Evolutionary conservation across 169 alveolate genomes (phyloP).

Genomic region (Perkinsus chesapeaki): DNA sequence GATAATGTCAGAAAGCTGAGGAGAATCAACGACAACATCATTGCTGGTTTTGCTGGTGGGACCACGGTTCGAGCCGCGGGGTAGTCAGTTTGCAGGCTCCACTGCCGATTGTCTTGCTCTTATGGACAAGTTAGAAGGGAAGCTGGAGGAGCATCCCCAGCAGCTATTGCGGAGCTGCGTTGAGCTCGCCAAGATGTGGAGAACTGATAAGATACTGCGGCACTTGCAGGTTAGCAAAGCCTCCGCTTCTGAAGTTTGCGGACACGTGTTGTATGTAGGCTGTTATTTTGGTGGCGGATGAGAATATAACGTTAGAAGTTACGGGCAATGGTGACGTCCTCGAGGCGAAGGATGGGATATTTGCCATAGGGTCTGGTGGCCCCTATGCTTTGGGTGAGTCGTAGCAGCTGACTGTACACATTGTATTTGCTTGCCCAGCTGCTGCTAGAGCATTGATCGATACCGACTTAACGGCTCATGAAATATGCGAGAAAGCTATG

Average conservation of each 20-base stretch:
- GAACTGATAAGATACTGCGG: constrained; percentile 55
- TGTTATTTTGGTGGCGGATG: constrained; percentile 60
- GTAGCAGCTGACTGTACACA: too few species aligned
- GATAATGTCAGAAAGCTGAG: constrained; percentile 43
- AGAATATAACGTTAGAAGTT: constrained; percentile 51
- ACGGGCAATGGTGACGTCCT: constrained; percentile 68
- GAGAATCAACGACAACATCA: constrained; percentile 34
- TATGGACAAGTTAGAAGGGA: constrained; percentile 52
- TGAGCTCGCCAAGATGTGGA: constrained; percentile 67
- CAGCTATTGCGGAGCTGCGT: constrained; percentile 67
- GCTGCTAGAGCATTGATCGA: constrained; percentile 65
- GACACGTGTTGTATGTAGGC: constrained; percentile 31
- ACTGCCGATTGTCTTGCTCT: constrained; percentile 65
- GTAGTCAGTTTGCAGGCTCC: constrained; percentile 34
- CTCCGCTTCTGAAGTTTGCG: background rate
- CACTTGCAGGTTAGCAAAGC: constrained; percentile 38
- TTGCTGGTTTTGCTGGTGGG: constrained; percentile 47
- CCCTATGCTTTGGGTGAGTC: constrained; percentile 53
- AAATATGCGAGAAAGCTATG: constrained; percentile 56
- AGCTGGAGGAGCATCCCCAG: constrained; percentile 22
- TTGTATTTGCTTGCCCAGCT: constrained; percentile 20
- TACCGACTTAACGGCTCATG: constrained; percentile 50
- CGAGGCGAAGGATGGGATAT: constrained; percentile 62
- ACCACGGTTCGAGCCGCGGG: background rate
- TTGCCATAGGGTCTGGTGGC: constrained; percentile 73